Evolutionary conservation across 345 rosid species (phyloP).

Genomic region (Pelargonium nanum): DNA sequence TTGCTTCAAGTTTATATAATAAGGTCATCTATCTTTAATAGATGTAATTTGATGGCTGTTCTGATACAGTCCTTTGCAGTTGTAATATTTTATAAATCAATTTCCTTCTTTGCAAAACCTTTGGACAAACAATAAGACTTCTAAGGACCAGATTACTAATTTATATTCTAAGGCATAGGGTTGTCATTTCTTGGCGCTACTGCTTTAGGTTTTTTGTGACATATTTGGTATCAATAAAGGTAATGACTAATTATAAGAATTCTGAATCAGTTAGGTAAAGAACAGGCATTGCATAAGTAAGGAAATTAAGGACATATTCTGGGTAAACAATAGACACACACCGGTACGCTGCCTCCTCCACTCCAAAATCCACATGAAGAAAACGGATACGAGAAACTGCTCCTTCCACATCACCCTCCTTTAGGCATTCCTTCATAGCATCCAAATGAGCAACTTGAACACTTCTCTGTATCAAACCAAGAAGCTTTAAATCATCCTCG

Average conservation of each 20-base stretch:
- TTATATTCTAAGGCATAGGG: no score
- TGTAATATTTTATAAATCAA: no score
- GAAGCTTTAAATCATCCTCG: constrained; percentile 36
- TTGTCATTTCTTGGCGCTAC: no score
- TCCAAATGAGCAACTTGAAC: constrained; percentile 74
- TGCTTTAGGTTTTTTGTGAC: no score
- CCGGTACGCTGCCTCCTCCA: constrained; percentile 62
- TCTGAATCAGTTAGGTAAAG: neutral
- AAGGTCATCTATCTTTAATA: no score
- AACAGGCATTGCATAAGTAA: neutral
- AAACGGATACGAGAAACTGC: constrained; percentile 49
- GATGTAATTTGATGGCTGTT: no score
- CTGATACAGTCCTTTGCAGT: no score
- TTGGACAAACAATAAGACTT: no score
- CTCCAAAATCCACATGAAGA: constrained; percentile 60
- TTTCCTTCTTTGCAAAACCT: no score
- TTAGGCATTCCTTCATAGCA: constrained; percentile 37
- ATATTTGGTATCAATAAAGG: neutral
- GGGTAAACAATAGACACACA: constrained; percentile 18
- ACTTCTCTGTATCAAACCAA: constrained; percentile 40
- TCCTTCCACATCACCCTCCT: constrained; percentile 41
- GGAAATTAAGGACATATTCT: no score
- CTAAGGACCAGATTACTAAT: no score
- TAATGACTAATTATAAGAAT: neutral
- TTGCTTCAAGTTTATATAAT: no score